These are phyloP conservation scores for Serendipita sp. DNA, from an alignment of 768 basidiomycete genomes.

Conservation along the genomic window DNA sequence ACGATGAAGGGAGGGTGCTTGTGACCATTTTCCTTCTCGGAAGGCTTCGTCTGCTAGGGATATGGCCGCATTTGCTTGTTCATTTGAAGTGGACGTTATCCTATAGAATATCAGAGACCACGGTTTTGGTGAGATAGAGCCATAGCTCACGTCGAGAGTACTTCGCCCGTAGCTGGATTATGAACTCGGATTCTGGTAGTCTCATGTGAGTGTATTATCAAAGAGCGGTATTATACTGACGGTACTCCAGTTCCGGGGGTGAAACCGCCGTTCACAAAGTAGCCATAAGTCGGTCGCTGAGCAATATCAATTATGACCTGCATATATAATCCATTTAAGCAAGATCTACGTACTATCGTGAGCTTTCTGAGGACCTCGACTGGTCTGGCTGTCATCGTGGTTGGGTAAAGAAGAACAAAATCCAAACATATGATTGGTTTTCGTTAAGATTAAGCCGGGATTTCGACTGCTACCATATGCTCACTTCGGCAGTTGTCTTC, in stretches of 20 bases:
- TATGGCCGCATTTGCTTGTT: conserved; percentile 37
- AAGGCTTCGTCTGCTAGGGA: conserved; percentile 39
- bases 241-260: background rate
- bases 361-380: background rate
- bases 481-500: no score
- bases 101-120: background rate
- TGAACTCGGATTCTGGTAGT: conserved; percentile 30
- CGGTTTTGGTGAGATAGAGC: background rate
- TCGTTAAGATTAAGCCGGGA: no score
- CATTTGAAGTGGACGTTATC: conserved; percentile 34
- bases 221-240: background rate
- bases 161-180: conserved; percentile 54
- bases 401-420: background rate
- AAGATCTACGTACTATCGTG: background rate
- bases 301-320: background rate
- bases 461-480: no score
- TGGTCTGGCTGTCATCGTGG: background rate
- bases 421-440: no score
- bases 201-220: background rate
- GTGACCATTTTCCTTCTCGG: conserved; percentile 58
- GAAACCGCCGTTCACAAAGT: background rate
- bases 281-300: background rate
- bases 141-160: conserved; percentile 17
- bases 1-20: conserved; percentile 36
- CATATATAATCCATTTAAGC: background rate